Conservation (phyloP, 139 green algal genomes). For the Tetradesmus obliquus region DNA sequence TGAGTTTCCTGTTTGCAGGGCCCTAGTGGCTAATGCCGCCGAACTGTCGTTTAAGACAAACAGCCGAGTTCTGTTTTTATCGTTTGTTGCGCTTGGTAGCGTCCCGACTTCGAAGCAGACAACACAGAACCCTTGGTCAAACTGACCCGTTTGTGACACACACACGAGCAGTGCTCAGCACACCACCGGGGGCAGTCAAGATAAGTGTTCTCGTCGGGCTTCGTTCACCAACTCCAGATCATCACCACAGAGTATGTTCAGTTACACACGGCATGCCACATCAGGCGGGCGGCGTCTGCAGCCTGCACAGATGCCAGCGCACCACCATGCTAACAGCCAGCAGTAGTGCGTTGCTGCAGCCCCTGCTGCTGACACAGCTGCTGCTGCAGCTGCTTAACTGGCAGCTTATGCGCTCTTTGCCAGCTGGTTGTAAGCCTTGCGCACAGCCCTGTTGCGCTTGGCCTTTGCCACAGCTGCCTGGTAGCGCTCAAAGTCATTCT, state of each 20-base stretch:
- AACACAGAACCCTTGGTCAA: background rate
- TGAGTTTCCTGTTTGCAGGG: background rate
- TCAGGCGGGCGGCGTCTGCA: background rate
- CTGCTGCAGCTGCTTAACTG: background rate
- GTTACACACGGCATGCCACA: background rate
- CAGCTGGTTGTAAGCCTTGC: constrained; percentile 77
- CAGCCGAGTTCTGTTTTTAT: no score
- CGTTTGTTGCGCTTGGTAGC: no score
- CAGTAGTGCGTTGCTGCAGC: background rate
- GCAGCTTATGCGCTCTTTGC: constrained; percentile 70
- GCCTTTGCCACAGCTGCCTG: constrained; percentile 74
- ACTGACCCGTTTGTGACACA: background rate
- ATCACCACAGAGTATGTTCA: background rate
- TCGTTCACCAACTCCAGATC: background rate
- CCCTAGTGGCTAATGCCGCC: no score
- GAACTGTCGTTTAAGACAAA: no score
- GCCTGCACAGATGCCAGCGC: background rate
- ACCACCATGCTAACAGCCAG: background rate
- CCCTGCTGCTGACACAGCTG: background rate
- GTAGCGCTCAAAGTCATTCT: constrained; percentile 97
- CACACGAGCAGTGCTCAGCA: background rate
- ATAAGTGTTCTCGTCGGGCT: background rate
- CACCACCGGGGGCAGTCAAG: no score
- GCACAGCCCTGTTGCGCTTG: constrained; percentile 64
- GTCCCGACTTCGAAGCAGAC: background rate